Base-by-base conservation (phyloP, 768 basidiomycete genomes). In the Fistulinella prunicolor region DNA sequence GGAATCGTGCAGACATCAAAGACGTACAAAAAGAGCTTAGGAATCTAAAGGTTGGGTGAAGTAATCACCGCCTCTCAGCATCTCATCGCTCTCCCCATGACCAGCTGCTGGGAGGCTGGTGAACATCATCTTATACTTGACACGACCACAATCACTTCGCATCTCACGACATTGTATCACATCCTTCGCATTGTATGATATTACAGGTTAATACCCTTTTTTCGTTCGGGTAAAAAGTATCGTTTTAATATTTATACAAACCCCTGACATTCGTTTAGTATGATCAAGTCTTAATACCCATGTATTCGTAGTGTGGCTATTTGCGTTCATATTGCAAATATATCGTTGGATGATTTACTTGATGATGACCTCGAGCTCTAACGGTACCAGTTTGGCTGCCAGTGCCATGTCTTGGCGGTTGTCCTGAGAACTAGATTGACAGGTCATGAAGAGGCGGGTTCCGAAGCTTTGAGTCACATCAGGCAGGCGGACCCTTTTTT, bases 11-110 rank as follows among this genome's bases (percentile, higher is more conserved):
- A 21, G 59, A 70, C 50, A 74, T 74, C 24, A 50, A 50, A 38
- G 69, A 72, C 23, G 73, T 74, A 35, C 73, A 72, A 46, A 60
- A 53, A 23, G 64, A 71, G 46, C 63, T 74, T 28, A 58, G 73
- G 22, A 58, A 48, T 34, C 45, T 74, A 43, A 57, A 19, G 43
- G 8, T 28, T 8, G n/a, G 46, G 38, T 65, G 41, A 58, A 47
- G 9, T 21, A 6, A n/a, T 48, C 16, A 4, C 30, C 3, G 3
- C n/a, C 21, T 47, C 23, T 38, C 12, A 1, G 9, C 17, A 22
- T 24, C 10, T 8, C 30, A 13, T 49, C n/a, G n/a, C 10, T 20
- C 6, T 12, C 14, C 13, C 9, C 35, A 40, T 21, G 10, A 22
- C 28, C 35, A 44, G 50, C 53, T 62, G 62, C 59, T 37, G 63